These are phyloP conservation scores for Zizania latifolia DNA, from an alignment of 176 grass and related monocot species.

Conservation along the genomic window DNA sequence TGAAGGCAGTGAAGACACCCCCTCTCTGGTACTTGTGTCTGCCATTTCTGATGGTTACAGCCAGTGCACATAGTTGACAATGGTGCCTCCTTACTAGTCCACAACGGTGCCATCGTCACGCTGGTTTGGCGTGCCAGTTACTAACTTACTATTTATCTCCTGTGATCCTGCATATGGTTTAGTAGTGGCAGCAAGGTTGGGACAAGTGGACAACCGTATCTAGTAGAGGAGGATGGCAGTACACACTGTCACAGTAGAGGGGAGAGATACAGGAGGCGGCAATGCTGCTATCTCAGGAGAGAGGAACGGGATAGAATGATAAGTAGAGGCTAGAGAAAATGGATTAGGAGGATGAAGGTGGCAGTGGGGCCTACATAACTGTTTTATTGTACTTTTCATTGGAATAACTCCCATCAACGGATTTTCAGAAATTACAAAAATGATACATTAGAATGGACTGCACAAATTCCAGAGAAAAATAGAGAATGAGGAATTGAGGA, in stretches of 20 bases:
- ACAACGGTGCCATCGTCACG: background rate
- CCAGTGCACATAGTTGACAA: background rate
- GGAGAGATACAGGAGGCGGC: background rate
- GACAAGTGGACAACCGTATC: too few species aligned
- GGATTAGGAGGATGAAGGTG: background rate
- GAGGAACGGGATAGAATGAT: background rate
- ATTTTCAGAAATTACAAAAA: background rate
- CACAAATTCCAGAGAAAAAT: background rate
- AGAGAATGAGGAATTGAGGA: background rate
- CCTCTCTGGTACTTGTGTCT: background rate
- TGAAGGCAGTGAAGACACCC: background rate
- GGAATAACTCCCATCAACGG: background rate
- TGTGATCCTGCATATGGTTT: background rate
- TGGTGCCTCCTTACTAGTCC: background rate
- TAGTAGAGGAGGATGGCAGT: background rate
- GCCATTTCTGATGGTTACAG: background rate
- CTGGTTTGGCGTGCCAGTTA: background rate
- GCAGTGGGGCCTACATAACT: background rate
- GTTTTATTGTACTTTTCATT: background rate
- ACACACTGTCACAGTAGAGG: background rate
- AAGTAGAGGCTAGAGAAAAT: background rate
- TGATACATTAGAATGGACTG: background rate
- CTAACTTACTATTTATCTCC: background rate
- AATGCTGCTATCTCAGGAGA: background rate
- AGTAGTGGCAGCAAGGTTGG: background rate